Conservation (phyloP, 140 eudicot genomes). For the Erigeron philadelphicus region DNA sequence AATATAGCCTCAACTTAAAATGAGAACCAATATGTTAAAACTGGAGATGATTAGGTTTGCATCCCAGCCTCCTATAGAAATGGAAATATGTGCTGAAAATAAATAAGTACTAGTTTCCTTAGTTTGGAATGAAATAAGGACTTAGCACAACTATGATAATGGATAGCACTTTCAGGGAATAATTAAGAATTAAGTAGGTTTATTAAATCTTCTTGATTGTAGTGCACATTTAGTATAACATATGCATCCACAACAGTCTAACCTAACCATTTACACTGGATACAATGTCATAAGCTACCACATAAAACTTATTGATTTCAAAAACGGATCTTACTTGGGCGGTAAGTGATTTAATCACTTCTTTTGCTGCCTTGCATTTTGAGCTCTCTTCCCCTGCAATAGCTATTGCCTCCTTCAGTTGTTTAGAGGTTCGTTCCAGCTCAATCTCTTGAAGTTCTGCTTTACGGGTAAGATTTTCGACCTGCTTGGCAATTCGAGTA, state of each 20-base stretch:
- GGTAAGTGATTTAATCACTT: constrained; percentile 94
- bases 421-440: constrained; percentile 71
- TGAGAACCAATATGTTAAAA: too few relatives aligned
- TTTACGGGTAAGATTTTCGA: constrained; percentile 69
- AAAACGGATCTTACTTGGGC: constrained; percentile 67
- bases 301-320: constrained; percentile 4
- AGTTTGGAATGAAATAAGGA: too few relatives aligned
- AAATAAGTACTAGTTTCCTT: too few relatives aligned
- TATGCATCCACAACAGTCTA: not conserved
- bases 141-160: too few relatives aligned
- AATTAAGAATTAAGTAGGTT: not conserved
- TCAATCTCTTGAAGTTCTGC: constrained; percentile 80
- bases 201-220: not conserved
- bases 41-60: too few relatives aligned
- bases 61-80: too few relatives aligned
- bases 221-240: constrained; percentile 10
- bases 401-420: constrained; percentile 77
- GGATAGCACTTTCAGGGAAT: constrained; percentile 12
- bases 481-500: constrained; percentile 35
- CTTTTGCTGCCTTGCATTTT: constrained; percentile 95
- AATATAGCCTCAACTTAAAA: too few relatives aligned
- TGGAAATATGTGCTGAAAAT: too few relatives aligned
- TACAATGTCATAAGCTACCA: not conserved
- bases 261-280: not conserved
- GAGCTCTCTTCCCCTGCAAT: constrained; percentile 94